Evolutionary conservation across 305 asterid genomes (phyloP), one percentile per base, ranked within the genome.

Genomic region (Solanum hybrid): DNA sequence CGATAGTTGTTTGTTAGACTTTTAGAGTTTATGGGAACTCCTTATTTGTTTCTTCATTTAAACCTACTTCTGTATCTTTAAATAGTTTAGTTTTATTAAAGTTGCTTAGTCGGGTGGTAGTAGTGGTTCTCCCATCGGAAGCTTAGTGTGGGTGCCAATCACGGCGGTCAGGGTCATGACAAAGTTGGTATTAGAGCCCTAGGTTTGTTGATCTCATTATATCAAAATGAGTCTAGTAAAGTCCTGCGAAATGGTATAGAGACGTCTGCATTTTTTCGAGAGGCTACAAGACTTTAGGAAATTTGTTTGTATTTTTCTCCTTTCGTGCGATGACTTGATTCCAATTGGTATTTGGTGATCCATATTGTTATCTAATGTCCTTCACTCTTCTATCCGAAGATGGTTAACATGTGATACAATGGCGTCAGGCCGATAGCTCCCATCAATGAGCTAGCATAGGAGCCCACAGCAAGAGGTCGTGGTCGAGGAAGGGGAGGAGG

Each of bases 221-320:
- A 57, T 4, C 0, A 57, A 57, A 57, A 17, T 0, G 10, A 57
- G n/a, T 57, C 70, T 17, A 17, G 70, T 17, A 57, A 0, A 6
- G 10, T 57, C 10, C 3, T 6, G 24, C 0, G 0, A 0, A 57
- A 57, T 7, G 70, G 70, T 7, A 57, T 0, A 57, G 4, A 17
- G 24, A 57, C 70, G 2, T 57, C 0, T 7, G 1, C 10, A 57
- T 57, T 57, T 17, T 17, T 17, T 57, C 0, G 70, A 17, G 24
- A 57, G 24, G 70, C 70, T 57, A 57, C 24, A 57, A 57, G 24
- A 57, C 70, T 17, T 17, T 7, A 57, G 24, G 70, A 57, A 57
- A 57, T 57, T 1, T 57, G 0, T 57, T 1, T 57, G n/a, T 57
- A 2, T 57, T 57, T 4, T 57, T 57, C 24, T 57, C 24, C 24